Conservation (phyloP, 495 filamentous ascomycete species). For the Trichocladium uniseriatum region DNA sequence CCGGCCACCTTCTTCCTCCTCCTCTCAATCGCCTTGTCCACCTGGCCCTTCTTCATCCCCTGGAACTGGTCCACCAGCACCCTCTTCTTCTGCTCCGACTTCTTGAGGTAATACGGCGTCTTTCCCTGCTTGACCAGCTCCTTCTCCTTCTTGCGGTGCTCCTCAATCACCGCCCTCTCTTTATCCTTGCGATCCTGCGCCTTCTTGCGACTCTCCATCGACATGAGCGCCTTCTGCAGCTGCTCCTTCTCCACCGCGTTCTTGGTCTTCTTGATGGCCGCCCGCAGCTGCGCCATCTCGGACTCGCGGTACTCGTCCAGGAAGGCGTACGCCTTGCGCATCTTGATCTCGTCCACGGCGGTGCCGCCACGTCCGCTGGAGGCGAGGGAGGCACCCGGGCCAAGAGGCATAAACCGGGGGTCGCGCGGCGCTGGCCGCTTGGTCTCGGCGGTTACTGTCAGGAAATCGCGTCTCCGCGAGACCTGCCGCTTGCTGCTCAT, state of each 20-base stretch:
- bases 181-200: slow-evolving; percentile 57
- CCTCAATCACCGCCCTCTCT: slow-evolving; percentile 52
- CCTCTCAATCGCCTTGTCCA: slow-evolving; percentile 70
- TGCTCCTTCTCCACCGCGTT: slow-evolving; percentile 52
- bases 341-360: slow-evolving; percentile 42
- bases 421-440: slow-evolving; percentile 58
- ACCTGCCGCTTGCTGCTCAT: slow-evolving; percentile 75
- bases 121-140: slow-evolving; percentile 77
- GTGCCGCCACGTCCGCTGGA: neutral
- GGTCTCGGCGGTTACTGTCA: slow-evolving; percentile 44
- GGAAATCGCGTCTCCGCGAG: slow-evolving; percentile 62
- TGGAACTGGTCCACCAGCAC: slow-evolving; percentile 68
- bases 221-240: slow-evolving; percentile 56
- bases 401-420: slow-evolving; percentile 59
- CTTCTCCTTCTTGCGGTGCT: slow-evolving; percentile 75
- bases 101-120: slow-evolving; percentile 88
- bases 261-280: slow-evolving; percentile 55
- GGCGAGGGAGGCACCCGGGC: slow-evolving; percentile 43
- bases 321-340: slow-evolving; percentile 69
- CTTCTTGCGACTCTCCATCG: slow-evolving; percentile 61
- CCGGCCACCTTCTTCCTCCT: slow-evolving; percentile 72
- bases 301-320: slow-evolving; percentile 71
- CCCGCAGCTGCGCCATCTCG: slow-evolving; percentile 67
- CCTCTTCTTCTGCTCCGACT: slow-evolving; percentile 78
- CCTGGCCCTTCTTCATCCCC: slow-evolving; percentile 70